A percentile compares a stretch with the other conserved stretches of the same genome.
phyloP scores from a whole-genome alignment of 148 eudicot genomes.

The Dianthus caryophyllus region DNA sequence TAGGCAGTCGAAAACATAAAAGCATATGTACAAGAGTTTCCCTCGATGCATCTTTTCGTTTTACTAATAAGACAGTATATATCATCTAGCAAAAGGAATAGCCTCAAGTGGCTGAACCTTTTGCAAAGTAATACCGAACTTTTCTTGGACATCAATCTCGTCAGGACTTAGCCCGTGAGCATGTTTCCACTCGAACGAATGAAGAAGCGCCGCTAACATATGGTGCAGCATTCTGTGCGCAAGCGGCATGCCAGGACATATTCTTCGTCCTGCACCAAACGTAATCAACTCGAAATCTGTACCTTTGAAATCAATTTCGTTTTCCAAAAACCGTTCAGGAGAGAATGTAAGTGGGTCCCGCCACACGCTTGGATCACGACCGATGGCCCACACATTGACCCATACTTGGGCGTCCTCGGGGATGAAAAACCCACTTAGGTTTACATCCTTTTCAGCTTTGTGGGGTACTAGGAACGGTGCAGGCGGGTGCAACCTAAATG shows the following conservation, averaged over 20 bases:
- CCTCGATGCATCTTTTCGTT: too few relatives aligned
- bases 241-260: constrained; percentile 22
- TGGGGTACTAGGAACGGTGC: constrained; percentile 31
- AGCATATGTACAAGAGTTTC: too few relatives aligned
- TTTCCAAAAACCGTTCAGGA: constrained; percentile 31
- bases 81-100: constrained; percentile 13
- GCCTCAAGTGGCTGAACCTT: constrained; percentile 25
- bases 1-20: too few relatives aligned
- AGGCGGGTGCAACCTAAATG: constrained; percentile 28
- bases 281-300: constrained; percentile 25
- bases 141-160: constrained; percentile 26
- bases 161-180: constrained; percentile 19
- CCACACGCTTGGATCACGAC: constrained; percentile 31
- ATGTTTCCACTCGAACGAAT: constrained; percentile 32
- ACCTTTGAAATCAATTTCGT: constrained; percentile 22
- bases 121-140: constrained; percentile 29
- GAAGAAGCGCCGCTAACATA: constrained; percentile 21
- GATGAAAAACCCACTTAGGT: constrained; percentile 14
- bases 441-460: constrained; percentile 19
- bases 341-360: constrained; percentile 12
- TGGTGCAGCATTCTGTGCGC: constrained; percentile 23
- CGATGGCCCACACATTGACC: constrained; percentile 36
- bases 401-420: constrained; percentile 32
- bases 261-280: constrained; percentile 28
- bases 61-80: too few relatives aligned